Percentiles rank a stretch among this genome's conserved stretches.
Evolutionary conservation across 2,329 filamentous ascomycete species (phyloP).

Genomic region (Penicillium sp.): DNA sequence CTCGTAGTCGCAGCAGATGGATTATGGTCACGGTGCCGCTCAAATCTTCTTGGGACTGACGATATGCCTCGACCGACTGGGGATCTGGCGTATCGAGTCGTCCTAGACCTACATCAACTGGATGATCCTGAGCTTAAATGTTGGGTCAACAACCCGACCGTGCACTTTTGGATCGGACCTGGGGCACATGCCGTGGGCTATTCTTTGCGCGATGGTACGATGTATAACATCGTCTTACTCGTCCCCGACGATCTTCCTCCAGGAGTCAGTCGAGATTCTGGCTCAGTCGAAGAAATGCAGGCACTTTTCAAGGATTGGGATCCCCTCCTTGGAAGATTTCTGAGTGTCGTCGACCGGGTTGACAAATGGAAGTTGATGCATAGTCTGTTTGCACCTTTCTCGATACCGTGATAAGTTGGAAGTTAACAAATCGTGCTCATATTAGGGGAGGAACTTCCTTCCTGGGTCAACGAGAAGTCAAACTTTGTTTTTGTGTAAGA

Average conservation of each 20-base stretch:
- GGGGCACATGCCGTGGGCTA: slow-evolving; percentile 62
- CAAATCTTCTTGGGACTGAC: not conserved
- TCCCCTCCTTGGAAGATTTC: slow-evolving; percentile 41
- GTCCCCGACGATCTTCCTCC: slow-evolving; percentile 62
- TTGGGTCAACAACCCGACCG: slow-evolving; percentile 13
- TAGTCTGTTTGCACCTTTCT: slow-evolving; percentile 7
- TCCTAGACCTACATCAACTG: not conserved
- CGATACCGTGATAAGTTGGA: not conserved
- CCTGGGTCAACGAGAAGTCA: slow-evolving; percentile 49
- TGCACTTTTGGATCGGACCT: slow-evolving; percentile 64
- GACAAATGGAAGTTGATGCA: slow-evolving; percentile 69
- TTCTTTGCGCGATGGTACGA: slow-evolving; percentile 53
- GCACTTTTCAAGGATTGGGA: slow-evolving; percentile 63
- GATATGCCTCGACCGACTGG: not conserved
- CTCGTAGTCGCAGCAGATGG: not conserved
- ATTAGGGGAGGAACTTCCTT: not conserved
- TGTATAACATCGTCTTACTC: slow-evolving; percentile 66
- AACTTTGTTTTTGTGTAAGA: slow-evolving; percentile 47
- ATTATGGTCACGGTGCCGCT: not conserved
- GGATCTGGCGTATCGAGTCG: not conserved
- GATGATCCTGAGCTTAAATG: not conserved
- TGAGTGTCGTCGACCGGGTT: slow-evolving; percentile 37
- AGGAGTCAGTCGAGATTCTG: slow-evolving; percentile 52
- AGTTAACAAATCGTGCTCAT: not conserved
- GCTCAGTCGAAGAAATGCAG: slow-evolving; percentile 60